Evolutionary conservation across 306 rosid species (phyloP), one percentile per base, ranked within the genome.

Genomic region (Sesbania bispinosa): DNA sequence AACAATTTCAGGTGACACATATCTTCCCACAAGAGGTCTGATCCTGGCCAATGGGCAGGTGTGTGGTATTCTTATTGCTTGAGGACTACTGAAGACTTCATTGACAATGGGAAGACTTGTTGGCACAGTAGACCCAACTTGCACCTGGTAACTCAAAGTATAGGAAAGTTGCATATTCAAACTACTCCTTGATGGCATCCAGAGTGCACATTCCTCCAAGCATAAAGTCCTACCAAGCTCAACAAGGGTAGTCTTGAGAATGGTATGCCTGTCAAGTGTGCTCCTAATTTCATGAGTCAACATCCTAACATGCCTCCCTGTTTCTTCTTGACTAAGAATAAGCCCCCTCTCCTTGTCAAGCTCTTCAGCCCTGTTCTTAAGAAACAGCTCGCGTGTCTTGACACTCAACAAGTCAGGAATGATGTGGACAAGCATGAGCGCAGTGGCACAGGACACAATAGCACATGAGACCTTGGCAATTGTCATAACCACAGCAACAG

Each of bases 271-370:
- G 66, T 91, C 84, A 13, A 88, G 92, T 0, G 97, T 85, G 85
- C 87, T n/a, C n/a, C n/a, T n/a, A n/a, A n/a, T n/a, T n/a, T n/a
- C n/a, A n/a, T n/a, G n/a, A n/a, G n/a, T n/a, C 78, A 91, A 76
- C 97, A 91, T 88, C 46, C 97, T 87, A 76, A 91, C 97, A 80
- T 88, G 93, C 72, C 90, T 78, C 55, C 97, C 97, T 0, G 97
- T 79, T 62, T 88, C 97, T 69, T 88, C 91, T 43, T 91, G 97
- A 14, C 85, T 85, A 26, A 91, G 89, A 73, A 91, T 91, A 16
- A 84, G 89, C 0, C 97, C 97, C 96, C 87, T 87, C 80, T 91
- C 97, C 69, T 89, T 78, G 79, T 87, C 97, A 54, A 91, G 96
- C 74, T 88, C 91, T 51, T 87, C 96, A 9, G 97, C 96, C 79